phyloP scores from a whole-genome alignment of 2,329 filamentous ascomycete genomes.

The Metarhizium robertsii region DNA sequence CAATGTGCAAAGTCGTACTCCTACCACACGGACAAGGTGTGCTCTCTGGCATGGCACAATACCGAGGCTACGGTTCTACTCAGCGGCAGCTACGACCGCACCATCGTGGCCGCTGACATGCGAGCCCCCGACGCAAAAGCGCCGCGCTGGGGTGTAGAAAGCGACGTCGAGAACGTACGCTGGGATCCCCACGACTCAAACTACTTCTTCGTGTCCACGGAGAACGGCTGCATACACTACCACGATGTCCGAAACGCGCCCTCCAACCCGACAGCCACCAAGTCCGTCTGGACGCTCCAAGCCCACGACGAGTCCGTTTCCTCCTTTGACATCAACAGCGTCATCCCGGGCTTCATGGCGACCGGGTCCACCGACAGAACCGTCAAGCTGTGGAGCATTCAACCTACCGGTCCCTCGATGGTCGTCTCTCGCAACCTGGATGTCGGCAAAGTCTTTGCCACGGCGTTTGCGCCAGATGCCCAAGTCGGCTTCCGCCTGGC shows the following conservation, averaged over 20 bases:
- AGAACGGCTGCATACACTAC: slow-evolving; percentile 84
- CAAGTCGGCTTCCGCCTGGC: slow-evolving; percentile 88
- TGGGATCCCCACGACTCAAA: slow-evolving; percentile 93
- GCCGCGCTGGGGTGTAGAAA: slow-evolving; percentile 86
- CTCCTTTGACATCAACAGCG: slow-evolving; percentile 82
- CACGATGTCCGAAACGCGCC: slow-evolving; percentile 77
- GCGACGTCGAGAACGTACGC: slow-evolving; percentile 83
- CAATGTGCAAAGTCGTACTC: slow-evolving; percentile 93
- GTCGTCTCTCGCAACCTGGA: slow-evolving; percentile 87
- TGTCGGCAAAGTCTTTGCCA: slow-evolving; percentile 89
- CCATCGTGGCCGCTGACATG: slow-evolving; percentile 93
- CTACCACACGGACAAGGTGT: slow-evolving; percentile 97
- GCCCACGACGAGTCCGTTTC: slow-evolving; percentile 90
- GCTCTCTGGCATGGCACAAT: slow-evolving; percentile 88
- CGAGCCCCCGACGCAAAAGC: slow-evolving; percentile 74
- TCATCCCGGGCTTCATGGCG: slow-evolving; percentile 85
- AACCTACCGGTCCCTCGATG: slow-evolving; percentile 71
- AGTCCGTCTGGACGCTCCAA: slow-evolving; percentile 88
- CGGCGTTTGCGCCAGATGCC: slow-evolving; percentile 78
- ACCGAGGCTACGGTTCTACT: slow-evolving; percentile 79
- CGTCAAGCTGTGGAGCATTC: slow-evolving; percentile 94
- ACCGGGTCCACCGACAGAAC: slow-evolving; percentile 92
- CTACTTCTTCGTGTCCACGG: slow-evolving; percentile 92
- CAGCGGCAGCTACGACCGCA: slow-evolving; percentile 91
- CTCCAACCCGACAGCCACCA: slow-evolving; percentile 61